Base-by-base conservation (phyloP, 177 flowering plant species). In the Vitis hybrid region DNA sequence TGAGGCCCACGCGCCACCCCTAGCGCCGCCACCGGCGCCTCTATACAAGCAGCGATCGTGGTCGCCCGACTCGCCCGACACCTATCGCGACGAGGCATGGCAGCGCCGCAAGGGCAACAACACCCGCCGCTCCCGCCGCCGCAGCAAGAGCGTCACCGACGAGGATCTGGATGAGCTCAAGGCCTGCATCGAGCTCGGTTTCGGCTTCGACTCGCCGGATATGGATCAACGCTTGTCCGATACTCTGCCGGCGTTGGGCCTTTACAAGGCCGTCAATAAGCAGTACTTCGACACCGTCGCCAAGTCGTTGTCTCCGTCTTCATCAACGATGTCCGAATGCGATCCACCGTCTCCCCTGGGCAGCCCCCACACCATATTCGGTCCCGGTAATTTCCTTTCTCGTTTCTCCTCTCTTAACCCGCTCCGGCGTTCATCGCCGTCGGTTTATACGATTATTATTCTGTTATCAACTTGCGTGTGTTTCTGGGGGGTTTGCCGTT, bases 101-200 rank as follows among this genome's bases (percentile, higher is more conserved):
- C 73, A 57, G 1, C 65, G 65, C 44, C 71, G 83, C 3, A 68
- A 72, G 60, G 73, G 63, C 13, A 53, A 68, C 61, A 64, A 47
- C 18, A 54, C 57, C 49, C 73, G 73, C 38, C 66, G 72, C 9
- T 1, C 47, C 47, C 50, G 13, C 33, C 74, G 82, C 47, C 71
- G 83, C 51, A 87, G 86, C 82, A 86, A 83, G 80, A 90, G 96
- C 80, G 83, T 91, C 8, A 91, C 97, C 2, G 95, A 95, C 51
- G 97, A 91, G 22, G 98, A 95, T 63, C 71, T 95, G 1, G 95
- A 91, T 49, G 98, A 95, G 66, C 88, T 95, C 33, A 90, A 88
- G 68, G 98, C 85, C 3, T 92, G 97, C 64, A 75, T 95, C 18
- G 97, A 95, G 66, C 75, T 95, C 7, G 98, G 98, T 0, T 91